Evolutionary conservation across 768 basidiomycete genomes (phyloP), one percentile per base, ranked within the genome.

Genomic region (Auricularia sp.): DNA sequence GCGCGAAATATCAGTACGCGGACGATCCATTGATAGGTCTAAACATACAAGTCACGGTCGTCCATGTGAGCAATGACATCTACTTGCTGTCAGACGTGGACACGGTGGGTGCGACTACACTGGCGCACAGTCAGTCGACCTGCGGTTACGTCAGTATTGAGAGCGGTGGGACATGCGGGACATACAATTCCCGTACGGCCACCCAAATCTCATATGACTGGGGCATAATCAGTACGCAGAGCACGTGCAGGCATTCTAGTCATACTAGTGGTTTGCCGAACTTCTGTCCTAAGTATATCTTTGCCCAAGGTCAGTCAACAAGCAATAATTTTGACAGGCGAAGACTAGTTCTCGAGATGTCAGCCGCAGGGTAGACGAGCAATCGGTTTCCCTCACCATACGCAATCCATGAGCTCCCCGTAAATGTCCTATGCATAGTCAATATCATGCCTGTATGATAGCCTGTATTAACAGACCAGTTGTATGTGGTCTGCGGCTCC

Each of bases 401-500:
- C 54, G 10, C 58, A 29, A 23, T 59, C 56, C 56, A 59, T 59
- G 8, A 94, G 74, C 77, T 97, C 95, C 36, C 96, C 96, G 68
- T 98, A 98, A 64, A 99, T 98, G 73, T 99, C 96, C 92, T 93
- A 67, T 29, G 29, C 29, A 29, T 29, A 29, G 29, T 29, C 29
- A 29, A 29, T 29, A 29, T 29, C 29, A 29, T 29, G 29, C 29
- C 29, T 29, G 29, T 29, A 29, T 29, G 29, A 29, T 29, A 0
- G 29, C 29, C 6, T 29, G n/a, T 21, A 23, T 64, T 67, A 36
- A 34, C 77, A 67, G 65, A 91, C 92, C 69, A 95, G 76, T 71
- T 98, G 95, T 10, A 97, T 73, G 73, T 98, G 95, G 72, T 94
- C 88, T 3, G 93, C 93, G 0, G 96, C 96, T 3, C 96, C 96